A percentile compares a stretch with the other conserved stretches of the same genome.
Conservation (phyloP, 1,284 basidiomycete genomes). For the Irpex rosettiformis region DNA sequence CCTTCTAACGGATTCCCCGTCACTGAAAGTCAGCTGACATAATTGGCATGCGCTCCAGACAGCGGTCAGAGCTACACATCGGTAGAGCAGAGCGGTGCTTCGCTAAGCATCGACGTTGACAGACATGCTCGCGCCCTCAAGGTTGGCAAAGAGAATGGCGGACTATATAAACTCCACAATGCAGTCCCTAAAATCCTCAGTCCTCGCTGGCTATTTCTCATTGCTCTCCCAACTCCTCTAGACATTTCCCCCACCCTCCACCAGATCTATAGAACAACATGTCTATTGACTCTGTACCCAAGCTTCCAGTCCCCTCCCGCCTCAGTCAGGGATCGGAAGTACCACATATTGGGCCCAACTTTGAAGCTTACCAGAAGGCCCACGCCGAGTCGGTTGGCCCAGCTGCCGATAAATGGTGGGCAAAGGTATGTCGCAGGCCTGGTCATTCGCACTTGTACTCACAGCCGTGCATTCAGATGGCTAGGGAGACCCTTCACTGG, state of each 20-base stretch:
- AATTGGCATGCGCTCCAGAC: too few relatives aligned
- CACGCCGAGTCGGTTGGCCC: conserved; percentile 74
- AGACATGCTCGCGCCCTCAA: neutral
- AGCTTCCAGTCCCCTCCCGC: conserved; percentile 67
- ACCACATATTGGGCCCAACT: conserved; percentile 75
- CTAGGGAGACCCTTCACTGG: conserved; percentile 83
- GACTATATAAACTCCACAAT: neutral
- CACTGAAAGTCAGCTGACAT: too few relatives aligned
- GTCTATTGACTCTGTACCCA: conserved; percentile 2
- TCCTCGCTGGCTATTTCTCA: neutral
- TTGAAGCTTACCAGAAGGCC: conserved; percentile 56
- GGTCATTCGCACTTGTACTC: neutral
- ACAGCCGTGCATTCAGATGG: conserved; percentile 47
- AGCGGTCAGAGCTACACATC: too few relatives aligned
- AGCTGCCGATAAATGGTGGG: conserved; percentile 84
- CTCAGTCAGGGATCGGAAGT: conserved; percentile 53
- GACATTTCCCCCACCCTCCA: neutral
- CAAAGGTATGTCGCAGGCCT: conserved; percentile 48
- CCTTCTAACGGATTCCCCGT: too few relatives aligned
- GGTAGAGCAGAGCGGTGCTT: too few relatives aligned
- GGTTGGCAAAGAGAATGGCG: neutral
- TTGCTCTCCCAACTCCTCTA: neutral
- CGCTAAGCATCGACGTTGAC: too few relatives aligned
- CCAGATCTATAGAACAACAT: neutral
- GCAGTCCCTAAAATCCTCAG: neutral